Conservation (phyloP, 495 filamentous ascomycete species). For the Penicillium pancosmium region DNA sequence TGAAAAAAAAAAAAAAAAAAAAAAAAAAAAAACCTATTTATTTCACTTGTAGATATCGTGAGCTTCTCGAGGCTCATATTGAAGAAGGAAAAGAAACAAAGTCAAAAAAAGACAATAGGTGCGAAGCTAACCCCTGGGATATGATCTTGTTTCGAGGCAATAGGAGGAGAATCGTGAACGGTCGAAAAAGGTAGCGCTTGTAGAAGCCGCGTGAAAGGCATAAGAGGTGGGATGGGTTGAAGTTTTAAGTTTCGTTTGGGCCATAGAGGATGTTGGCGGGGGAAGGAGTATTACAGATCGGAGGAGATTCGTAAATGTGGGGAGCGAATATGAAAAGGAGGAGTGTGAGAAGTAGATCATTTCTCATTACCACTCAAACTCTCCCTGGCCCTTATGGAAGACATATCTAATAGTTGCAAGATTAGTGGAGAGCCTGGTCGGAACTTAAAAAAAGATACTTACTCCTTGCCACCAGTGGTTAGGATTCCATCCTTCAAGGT, state of each 20-base stretch:
- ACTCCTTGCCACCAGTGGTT: constrained; percentile 87
- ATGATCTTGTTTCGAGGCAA: constrained; percentile 13
- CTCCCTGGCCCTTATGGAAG: constrained; percentile 95
- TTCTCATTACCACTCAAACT: constrained; percentile 87
- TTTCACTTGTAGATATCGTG: constrained; percentile 22
- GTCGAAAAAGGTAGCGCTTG: not conserved
- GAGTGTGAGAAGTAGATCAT: not conserved
- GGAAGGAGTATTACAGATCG: constrained; percentile 21
- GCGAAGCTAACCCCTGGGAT: not conserved
- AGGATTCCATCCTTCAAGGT: constrained; percentile 95
- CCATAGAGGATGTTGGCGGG: not conserved
- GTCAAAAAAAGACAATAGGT: not conserved
- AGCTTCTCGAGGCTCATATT: constrained; percentile 18
- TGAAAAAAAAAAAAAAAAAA: constrained; percentile 1
- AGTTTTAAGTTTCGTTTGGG: no score
- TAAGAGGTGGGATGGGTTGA: not conserved
- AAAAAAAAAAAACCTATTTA: constrained; percentile 11
- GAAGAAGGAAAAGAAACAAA: constrained; percentile 7
- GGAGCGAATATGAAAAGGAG: not conserved
- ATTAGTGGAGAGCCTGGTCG: constrained; percentile 5
- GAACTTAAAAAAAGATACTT: constrained; percentile 33
- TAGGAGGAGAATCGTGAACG: constrained; percentile 20
- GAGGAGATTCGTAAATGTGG: constrained; percentile 1
- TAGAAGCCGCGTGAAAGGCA: not conserved
- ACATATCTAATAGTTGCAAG: constrained; percentile 63